These are phyloP conservation scores for Lasiosphaeriaceae sp. DNA, from an alignment of 495 filamentous ascomycete genomes.

Conservation along the genomic window DNA sequence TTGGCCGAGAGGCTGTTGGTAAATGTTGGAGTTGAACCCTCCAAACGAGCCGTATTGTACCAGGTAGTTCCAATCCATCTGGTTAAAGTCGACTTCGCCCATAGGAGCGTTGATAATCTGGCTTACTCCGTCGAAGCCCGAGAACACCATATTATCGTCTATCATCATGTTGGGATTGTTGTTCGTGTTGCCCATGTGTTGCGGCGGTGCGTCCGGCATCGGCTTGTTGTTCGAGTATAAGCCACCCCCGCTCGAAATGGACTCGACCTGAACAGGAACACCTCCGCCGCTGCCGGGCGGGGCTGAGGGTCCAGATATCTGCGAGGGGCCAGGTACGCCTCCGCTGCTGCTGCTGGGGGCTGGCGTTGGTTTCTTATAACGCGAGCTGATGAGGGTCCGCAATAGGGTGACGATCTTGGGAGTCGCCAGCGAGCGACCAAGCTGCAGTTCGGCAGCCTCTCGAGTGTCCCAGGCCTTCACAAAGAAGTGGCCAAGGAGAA, in stretches of 20 bases:
- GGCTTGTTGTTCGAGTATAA: conserved; percentile 17
- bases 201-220: conserved; percentile 13
- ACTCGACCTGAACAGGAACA: neutral
- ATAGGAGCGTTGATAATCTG: conserved; percentile 20
- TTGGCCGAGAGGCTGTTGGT: conserved; percentile 2
- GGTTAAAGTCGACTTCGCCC: conserved; percentile 36
- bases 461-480: conserved; percentile 53
- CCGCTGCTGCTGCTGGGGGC: neutral
- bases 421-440: conserved; percentile 34
- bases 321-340: neutral
- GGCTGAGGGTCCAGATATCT: neutral
- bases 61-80: conserved; percentile 45
- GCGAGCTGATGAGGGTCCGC: conserved; percentile 27
- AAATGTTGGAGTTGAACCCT: conserved; percentile 27
- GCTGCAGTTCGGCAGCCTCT: conserved; percentile 38
- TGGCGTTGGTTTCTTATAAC: conserved; percentile 17
- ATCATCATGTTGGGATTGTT: conserved; percentile 16
- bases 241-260: neutral
- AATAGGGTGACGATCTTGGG: conserved; percentile 41
- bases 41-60: conserved; percentile 35
- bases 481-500: conserved; percentile 46
- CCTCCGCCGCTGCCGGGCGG: neutral
- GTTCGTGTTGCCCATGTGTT: conserved; percentile 8
- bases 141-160: conserved; percentile 27
- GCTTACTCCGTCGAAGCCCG: conserved; percentile 17